A percentile compares a stretch with the other conserved stretches of the same genome.
phyloP scores from a whole-genome alignment of 179 eudicot genomes.

The Vitellaria paradoxa region DNA sequence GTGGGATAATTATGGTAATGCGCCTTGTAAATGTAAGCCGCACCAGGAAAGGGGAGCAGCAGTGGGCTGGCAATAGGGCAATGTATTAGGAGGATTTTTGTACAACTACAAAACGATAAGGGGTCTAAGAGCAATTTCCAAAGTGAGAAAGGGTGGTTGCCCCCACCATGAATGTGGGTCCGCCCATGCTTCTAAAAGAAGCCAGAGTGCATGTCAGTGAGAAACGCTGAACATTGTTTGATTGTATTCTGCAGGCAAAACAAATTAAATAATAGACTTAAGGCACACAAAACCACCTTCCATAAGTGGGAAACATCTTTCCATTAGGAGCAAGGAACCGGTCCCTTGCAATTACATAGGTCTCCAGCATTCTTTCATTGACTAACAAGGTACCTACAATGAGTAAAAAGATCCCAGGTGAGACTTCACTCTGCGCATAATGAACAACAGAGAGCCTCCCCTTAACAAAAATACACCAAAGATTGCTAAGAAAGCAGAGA shows the following conservation, averaged over 20 bases:
- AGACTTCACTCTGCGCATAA: not conserved
- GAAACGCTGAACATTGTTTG: not conserved
- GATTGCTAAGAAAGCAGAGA: too few species aligned
- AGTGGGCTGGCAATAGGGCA: too few species aligned
- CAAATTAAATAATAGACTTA: not conserved
- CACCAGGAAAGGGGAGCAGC: too few species aligned
- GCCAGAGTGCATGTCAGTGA: not conserved
- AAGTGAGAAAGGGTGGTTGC: too few species aligned
- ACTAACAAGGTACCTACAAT: conserved; percentile 84
- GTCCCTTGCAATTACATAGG: conserved; percentile 96
- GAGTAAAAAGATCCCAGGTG: conserved; percentile 1
- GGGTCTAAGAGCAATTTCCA: not conserved
- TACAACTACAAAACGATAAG: too few species aligned
- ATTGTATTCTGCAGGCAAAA: not conserved
- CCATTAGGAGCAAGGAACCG: conserved; percentile 93
- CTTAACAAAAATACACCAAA: not conserved
- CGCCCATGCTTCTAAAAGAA: not conserved
- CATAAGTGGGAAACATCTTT: conserved; percentile 96
- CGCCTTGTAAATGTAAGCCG: too few species aligned
- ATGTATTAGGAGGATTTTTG: not conserved
- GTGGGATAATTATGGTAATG: too few species aligned
- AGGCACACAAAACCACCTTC: conserved; percentile 54
- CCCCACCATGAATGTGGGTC: not conserved
- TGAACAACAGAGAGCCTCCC: not conserved
- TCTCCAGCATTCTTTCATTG: conserved; percentile 97